Evolutionary conservation across 2,329 filamentous ascomycete genomes (phyloP), one percentile per base, ranked within the genome.

Genomic region (Colletotrichum tofieldiae): DNA sequence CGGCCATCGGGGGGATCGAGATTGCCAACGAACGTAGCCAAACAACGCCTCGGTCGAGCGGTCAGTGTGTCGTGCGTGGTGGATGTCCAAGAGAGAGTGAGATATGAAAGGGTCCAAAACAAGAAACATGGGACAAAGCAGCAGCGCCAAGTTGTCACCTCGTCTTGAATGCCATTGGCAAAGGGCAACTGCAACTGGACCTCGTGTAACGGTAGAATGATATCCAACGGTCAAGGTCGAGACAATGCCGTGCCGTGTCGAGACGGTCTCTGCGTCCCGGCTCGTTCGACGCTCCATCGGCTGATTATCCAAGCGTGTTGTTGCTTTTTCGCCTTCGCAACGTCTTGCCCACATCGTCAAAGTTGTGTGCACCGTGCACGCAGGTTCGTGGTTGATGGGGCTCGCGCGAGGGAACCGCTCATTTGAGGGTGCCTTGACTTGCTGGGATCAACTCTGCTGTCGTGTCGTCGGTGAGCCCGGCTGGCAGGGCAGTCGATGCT

Each of bases 1-100:
- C 61, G 61, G 61, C n/a, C 68, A 63, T 59, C 65, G 51, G 49
- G 20, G 51, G 55, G 59, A 68, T 68, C 65, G 65, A 72, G 69
- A 68, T 63, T 61, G 49, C 37, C 14, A 45, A n/a, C 51, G 7
- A 47, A 39, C 29, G 52, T n/a, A 29, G 47, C 47, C 35, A 29
- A 62, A 35, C 12, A 63, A n/a, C 16, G 52, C 54, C 51, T 43
- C 23, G 29, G 6, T 9, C 1, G 20, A 26, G 23, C 29, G 29
- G 29, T 6, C 29, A 3, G 6, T 32, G 29, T 32, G 6, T 32
- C 29, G 29, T 32, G 29, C 29, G 6, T 32, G 29, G 4, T 16
- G 18, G 26, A n/a, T 49, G 47, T 26, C 12, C 49, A 39, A 41
- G 23, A 23, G 26, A 54, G 54, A 3, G 29, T 5, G 23, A 23